phyloP scores from a whole-genome alignment of 352 stramenopile genomes.

The Globisporangium paddicum region DNA sequence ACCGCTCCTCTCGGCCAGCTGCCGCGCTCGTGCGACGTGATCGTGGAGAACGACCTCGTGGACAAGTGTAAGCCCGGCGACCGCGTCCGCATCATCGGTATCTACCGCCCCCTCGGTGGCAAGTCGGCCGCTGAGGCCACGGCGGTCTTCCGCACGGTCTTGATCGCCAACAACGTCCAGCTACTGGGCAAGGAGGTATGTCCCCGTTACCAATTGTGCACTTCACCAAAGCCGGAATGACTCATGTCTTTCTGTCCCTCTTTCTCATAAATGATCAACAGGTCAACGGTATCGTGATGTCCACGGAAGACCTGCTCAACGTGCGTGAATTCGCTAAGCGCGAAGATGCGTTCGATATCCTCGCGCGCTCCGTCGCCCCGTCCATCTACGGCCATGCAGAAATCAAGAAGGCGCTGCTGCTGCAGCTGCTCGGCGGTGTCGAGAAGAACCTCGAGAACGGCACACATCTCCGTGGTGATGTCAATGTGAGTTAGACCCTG shows the following conservation, averaged over 20 bases:
- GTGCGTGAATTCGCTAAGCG: slow-evolving; percentile 92
- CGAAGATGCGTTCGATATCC: slow-evolving; percentile 88
- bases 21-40: slow-evolving; percentile 96
- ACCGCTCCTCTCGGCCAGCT: slow-evolving; percentile 96
- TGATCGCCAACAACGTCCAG: slow-evolving; percentile 96
- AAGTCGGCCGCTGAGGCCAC: slow-evolving; percentile 72
- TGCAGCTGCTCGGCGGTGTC: slow-evolving; percentile 87
- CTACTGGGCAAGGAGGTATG: slow-evolving; percentile 89
- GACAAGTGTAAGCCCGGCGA: slow-evolving; percentile 99
- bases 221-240: neutral
- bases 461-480: slow-evolving; percentile 99
- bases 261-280: neutral
- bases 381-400: slow-evolving; percentile 98
- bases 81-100: slow-evolving; percentile 92
- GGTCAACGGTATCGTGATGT: slow-evolving; percentile 92
- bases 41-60: slow-evolving; percentile 98
- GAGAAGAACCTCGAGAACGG: slow-evolving; percentile 98
- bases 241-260: neutral
- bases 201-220: neutral
- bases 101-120: slow-evolving; percentile 91
- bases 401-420: slow-evolving; percentile 94
- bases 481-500: slow-evolving; percentile 85
- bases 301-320: slow-evolving; percentile 87
- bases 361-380: slow-evolving; percentile 94
- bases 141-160: slow-evolving; percentile 94